These are phyloP conservation scores for Arctostaphylos glauca DNA, from an alignment of 148 eudicot genomes.

Conservation along the genomic window DNA sequence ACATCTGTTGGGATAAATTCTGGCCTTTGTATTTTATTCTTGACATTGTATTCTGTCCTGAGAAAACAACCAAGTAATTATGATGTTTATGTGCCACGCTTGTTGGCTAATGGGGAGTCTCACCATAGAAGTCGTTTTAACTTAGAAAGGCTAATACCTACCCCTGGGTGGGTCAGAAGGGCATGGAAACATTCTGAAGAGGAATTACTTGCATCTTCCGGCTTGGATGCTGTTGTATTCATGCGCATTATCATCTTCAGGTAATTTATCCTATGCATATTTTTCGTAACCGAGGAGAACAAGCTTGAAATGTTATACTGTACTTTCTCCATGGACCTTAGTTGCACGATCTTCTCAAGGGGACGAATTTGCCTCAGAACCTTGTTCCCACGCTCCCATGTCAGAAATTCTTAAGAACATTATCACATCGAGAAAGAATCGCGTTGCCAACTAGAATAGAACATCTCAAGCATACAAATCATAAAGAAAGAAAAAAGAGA, in stretches of 20 bases:
- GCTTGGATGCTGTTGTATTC: constrained; percentile 80
- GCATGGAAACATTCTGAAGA: constrained; percentile 72
- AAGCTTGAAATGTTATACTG: background rate
- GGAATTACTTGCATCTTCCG: constrained; percentile 59
- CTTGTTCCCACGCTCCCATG: background rate
- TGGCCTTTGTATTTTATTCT: constrained; percentile 61
- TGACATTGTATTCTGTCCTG: constrained; percentile 55
- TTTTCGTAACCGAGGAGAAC: background rate
- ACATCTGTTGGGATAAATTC: constrained; percentile 75
- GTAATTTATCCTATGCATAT: constrained; percentile 25
- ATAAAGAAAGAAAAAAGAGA: background rate
- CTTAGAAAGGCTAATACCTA: constrained; percentile 51
- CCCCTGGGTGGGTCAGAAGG: constrained; percentile 57
- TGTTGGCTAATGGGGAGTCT: constrained; percentile 40
- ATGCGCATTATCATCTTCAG: constrained; percentile 66
- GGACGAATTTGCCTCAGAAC: background rate
- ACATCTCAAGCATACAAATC: background rate
- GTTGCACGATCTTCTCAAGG: background rate
- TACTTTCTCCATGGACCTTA: constrained; percentile 3
- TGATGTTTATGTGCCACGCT: constrained; percentile 57
- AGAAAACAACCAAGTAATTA: constrained; percentile 64
- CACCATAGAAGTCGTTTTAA: constrained; percentile 19
- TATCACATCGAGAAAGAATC: background rate
- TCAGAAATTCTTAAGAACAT: background rate
- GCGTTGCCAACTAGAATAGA: background rate